Conservation (phyloP, 2,329 filamentous ascomycete genomes). For the Exophiala sp. region DNA sequence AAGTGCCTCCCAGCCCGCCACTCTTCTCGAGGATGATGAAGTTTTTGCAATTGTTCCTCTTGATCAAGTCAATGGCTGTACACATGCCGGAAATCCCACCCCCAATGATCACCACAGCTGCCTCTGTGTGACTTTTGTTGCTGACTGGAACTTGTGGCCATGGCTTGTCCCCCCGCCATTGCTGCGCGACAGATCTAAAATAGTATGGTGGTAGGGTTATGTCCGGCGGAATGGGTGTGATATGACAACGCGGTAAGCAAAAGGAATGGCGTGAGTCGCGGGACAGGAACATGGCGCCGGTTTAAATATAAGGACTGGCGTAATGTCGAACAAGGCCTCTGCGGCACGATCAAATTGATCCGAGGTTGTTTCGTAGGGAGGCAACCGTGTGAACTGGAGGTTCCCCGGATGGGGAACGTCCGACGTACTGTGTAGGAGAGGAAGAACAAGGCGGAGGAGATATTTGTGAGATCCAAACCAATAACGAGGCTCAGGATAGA, state of each 20-base stretch:
- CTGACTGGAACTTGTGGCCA: conserved; percentile 26
- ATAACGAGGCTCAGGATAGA: neutral
- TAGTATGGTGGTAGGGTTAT: neutral
- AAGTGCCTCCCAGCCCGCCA: conserved; percentile 41
- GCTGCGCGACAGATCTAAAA: neutral
- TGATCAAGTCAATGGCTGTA: conserved; percentile 48
- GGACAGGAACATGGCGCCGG: neutral
- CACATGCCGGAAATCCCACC: conserved; percentile 47
- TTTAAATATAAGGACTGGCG: neutral
- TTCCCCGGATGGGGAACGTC: no score
- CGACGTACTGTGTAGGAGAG: no score
- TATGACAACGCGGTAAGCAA: no score
- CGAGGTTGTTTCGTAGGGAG: neutral
- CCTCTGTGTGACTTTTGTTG: conserved; percentile 38
- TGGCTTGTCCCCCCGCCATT: conserved; percentile 25
- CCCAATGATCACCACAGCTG: conserved; percentile 54
- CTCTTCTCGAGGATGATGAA: conserved; percentile 55
- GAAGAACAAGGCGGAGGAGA: neutral
- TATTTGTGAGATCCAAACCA: neutral
- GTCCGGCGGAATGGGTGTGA: no score
- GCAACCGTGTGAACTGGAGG: no score
- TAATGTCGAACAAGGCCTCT: neutral
- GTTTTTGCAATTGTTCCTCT: conserved; percentile 42
- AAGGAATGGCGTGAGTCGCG: no score
- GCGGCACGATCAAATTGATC: neutral